phyloP scores from a whole-genome alignment of 2,329 filamentous ascomycete genomes.

The Fusarium nurragi region DNA sequence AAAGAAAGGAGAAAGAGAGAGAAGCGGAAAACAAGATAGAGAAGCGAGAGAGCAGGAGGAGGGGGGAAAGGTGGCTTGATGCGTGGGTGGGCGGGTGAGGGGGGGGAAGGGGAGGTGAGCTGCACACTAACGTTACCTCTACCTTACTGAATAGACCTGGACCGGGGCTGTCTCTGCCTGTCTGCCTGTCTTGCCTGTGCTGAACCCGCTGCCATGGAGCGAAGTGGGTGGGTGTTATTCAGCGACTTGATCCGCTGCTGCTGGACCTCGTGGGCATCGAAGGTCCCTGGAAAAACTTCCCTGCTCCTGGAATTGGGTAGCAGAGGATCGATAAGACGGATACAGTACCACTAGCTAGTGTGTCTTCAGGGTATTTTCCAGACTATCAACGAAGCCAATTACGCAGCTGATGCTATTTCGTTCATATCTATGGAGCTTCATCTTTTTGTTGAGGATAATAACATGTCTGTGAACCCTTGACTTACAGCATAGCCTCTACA shows the following conservation, averaged over 20 bases:
- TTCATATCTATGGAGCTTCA: background rate
- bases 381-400: background rate
- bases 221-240: conserved; percentile 16
- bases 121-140: conserved; percentile 8
- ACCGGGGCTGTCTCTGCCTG: background rate
- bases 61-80: no score
- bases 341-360: background rate
- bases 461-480: background rate
- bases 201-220: conserved; percentile 6
- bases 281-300: background rate
- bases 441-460: background rate
- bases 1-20: conserved; percentile 24
- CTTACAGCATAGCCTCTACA: conserved; percentile 12
- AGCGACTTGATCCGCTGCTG: conserved; percentile 5
- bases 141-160: background rate
- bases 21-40: conserved; percentile 15
- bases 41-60: no score
- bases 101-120: conserved; percentile 19
- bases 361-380: background rate
- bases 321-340: conserved; percentile 1
- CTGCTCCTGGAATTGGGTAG: conserved; percentile 3
- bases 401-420: background rate
- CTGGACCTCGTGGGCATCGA: conserved; percentile 20
- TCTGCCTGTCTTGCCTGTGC: background rate
- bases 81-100: conserved; percentile 29